Conservation (phyloP, 1,284 basidiomycete genomes). For the Ustilago esculenta region DNA sequence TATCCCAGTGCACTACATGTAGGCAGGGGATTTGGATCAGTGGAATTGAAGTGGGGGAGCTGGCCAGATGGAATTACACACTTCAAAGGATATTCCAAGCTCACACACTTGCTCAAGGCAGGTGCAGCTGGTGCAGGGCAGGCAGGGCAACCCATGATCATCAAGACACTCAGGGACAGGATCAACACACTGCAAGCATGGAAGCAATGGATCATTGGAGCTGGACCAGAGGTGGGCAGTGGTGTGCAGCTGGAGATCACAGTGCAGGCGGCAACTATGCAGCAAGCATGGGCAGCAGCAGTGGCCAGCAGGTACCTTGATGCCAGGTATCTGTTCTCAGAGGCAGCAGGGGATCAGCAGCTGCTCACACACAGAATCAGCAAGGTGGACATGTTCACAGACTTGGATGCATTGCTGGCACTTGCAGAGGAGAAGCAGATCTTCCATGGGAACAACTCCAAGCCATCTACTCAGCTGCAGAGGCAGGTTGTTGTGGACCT, state of each 20-base stretch:
- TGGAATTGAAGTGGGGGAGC: not conserved
- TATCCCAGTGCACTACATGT: not conserved
- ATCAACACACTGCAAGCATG: conserved; percentile 1
- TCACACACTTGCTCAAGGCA: conserved; percentile 1
- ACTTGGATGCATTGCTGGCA: not conserved
- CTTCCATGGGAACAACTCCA: not conserved
- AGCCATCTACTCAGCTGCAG: conserved; percentile 3
- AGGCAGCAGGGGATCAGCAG: not conserved
- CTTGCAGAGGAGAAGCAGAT: conserved; percentile 2
- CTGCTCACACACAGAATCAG: conserved; percentile 2
- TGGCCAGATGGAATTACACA: not conserved
- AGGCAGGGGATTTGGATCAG: not conserved
- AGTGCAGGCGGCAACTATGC: not conserved
- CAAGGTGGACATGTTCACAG: not conserved
- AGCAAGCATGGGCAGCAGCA: not conserved
- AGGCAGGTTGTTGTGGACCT: not conserved
- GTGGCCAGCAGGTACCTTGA: conserved; percentile 2
- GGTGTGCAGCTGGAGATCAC: not conserved
- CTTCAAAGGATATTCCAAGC: not conserved
- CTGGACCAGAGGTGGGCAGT: not conserved
- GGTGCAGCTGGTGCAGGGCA: not conserved
- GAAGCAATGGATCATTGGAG: not conserved
- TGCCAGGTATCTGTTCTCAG: not conserved
- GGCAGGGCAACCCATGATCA: not conserved
- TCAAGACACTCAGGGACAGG: not conserved